Base-by-base conservation (phyloP, 2,329 filamentous ascomycete genomes). In the Botrytis cinerea region DNA sequence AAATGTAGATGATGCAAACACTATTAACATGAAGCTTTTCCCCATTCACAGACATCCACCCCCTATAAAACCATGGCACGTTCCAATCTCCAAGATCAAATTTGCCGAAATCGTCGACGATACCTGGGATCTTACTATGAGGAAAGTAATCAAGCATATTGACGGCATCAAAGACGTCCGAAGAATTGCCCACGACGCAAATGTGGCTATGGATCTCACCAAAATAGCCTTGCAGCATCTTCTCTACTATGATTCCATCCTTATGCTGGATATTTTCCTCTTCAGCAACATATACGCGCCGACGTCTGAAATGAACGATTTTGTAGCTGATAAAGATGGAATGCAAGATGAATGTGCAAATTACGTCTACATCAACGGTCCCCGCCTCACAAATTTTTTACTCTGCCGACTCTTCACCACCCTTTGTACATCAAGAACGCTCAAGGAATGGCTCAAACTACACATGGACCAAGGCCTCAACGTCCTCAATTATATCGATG, bases 1-100 rank as follows among this genome's bases (percentile, higher is more conserved):
- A 38, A 35, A 45, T 46, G 28, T 72, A 94, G 94, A 97, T 82
- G 94, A 97, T 77, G 91, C 94, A 75, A 98, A 97, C 82, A 97
- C 94, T 0, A 91, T 98, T 82, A 97, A 98, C 83, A 93, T 98
- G 87, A 98, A 98, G 83, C 89, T 98, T 68, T 98, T 98, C 82
- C 94, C 94, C 0, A 90, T 93, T 64, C 92, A 95, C 79, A 86
- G 90, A 1, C 89, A 90, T 25, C 95, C 95, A 2, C 90, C 93
- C 0, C 87, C 90, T 4, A 91, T 98, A 72, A 91, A 92, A 79
- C 89, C 92, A 64, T 97, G 93, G 91, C 94, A 98, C 80, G 96
- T 99, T 2, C 96, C 96, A 6, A 89, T 99, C 35, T 86, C 86
- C 78, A 91, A 91, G 81, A 89, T 89, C 80, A 90, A 90, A 77